Conservation (phyloP, 2,329 filamentous ascomycete genomes). For the Fusarium nurragi region DNA sequence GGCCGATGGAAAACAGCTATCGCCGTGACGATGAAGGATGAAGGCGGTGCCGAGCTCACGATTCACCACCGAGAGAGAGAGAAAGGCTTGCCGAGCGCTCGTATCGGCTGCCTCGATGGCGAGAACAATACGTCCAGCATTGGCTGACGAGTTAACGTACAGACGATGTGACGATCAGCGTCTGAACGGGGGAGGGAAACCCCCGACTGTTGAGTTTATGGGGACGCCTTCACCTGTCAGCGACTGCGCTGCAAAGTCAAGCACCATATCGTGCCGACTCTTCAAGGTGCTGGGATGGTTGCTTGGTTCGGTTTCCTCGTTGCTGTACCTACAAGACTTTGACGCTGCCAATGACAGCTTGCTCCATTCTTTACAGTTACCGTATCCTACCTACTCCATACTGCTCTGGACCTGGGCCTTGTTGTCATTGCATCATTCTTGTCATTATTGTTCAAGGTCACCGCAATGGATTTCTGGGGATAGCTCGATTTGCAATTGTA, state of each 20-base stretch:
- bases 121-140: no score
- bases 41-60: conserved; percentile 2
- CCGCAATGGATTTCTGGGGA: neutral
- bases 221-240: neutral
- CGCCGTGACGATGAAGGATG: conserved; percentile 9
- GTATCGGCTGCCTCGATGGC: conserved; percentile 5
- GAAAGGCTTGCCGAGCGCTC: neutral
- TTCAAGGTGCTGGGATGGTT: no score
- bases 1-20: conserved; percentile 27
- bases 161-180: no score
- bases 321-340: neutral
- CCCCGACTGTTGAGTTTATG: conserved; percentile 6
- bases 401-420: conserved; percentile 1
- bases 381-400: no score
- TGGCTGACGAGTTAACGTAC: neutral
- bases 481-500: conserved; percentile 6
- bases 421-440: conserved; percentile 13
- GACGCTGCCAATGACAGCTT: no score
- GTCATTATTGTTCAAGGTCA: neutral
- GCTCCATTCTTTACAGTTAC: no score
- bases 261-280: conserved; percentile 22
- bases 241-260: conserved; percentile 15
- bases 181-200: conserved; percentile 7
- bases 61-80: neutral
- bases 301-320: neutral